Evolutionary conservation across 768 basidiomycete species (phyloP).

Genomic region (Lactarius vividus): DNA sequence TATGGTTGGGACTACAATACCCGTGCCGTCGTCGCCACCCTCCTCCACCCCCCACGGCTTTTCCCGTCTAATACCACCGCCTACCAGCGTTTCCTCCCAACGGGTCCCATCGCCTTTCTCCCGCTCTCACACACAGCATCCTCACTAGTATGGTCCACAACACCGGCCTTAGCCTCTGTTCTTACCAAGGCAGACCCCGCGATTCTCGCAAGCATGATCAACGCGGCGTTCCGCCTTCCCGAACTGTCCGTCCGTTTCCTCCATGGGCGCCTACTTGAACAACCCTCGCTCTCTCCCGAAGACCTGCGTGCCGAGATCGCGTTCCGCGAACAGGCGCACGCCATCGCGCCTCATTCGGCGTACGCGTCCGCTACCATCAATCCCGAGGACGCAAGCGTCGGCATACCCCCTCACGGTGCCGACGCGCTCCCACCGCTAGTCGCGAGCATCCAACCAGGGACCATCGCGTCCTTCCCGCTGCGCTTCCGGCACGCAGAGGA

Average conservation of each 20-base stretch:
- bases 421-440: conserved; percentile 74
- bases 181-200: conserved; percentile 62
- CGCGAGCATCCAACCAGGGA: conserved; percentile 61
- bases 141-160: conserved; percentile 94
- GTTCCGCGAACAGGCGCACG: conserved; percentile 74
- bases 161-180: conserved; percentile 68
- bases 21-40: conserved; percentile 86
- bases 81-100: conserved; percentile 92
- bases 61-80: conserved; percentile 70
- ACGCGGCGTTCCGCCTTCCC: conserved; percentile 87
- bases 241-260: conserved; percentile 69
- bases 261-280: conserved; percentile 57
- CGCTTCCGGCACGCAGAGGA: conserved; percentile 81
- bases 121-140: conserved; percentile 77
- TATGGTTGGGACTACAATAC: conserved; percentile 92
- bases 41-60: conserved; percentile 67
- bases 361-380: conserved; percentile 49
- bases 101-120: conserved; percentile 93
- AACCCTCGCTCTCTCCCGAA: conserved; percentile 46
- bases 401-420: conserved; percentile 60
- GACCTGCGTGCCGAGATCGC: conserved; percentile 59
- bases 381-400: conserved; percentile 33
- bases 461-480: conserved; percentile 88
- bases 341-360: conserved; percentile 59
- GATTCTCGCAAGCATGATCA: conserved; percentile 73